A percentile compares a stretch with the other conserved stretches of the same genome.
phyloP scores from a whole-genome alignment of 169 alveolate genomes.

The Amoebophrya sp. region DNA sequence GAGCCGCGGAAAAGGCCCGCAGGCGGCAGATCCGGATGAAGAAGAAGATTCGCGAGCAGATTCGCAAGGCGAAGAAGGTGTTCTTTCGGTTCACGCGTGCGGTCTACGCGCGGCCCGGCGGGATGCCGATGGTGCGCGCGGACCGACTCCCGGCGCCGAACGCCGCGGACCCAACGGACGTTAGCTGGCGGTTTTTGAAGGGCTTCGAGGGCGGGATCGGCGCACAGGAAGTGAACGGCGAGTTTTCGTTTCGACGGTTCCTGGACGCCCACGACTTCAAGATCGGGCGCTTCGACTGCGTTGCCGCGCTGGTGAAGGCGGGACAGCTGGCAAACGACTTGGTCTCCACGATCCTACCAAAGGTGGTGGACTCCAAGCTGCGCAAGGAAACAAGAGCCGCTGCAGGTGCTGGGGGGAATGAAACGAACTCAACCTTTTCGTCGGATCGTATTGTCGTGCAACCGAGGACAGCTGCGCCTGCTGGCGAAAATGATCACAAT shows the following conservation, averaged over 20 bases:
- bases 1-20: too few relatives aligned
- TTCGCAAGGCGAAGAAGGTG: neutral
- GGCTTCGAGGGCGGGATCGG: neutral
- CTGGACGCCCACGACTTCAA: neutral
- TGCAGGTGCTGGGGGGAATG: too few relatives aligned
- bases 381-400: neutral
- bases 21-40: neutral
- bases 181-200: neutral
- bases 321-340: neutral
- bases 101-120: neutral
- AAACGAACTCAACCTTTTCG: too few relatives aligned
- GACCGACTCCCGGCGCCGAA: neutral
- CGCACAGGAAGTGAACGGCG: neutral
- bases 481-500: too few relatives aligned
- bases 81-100: neutral
- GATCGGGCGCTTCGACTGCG: neutral
- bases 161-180: neutral
- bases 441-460: too few relatives aligned
- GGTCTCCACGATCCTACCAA: neutral
- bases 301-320: neutral
- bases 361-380: neutral
- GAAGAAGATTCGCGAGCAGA: neutral
- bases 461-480: too few relatives aligned
- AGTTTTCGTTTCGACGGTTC: neutral
- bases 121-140: neutral